A percentile compares a stretch with the other conserved stretches of the same genome.
Conservation (phyloP, 2,329 filamentous ascomycete species). For the Xylariales sp. region DNA sequence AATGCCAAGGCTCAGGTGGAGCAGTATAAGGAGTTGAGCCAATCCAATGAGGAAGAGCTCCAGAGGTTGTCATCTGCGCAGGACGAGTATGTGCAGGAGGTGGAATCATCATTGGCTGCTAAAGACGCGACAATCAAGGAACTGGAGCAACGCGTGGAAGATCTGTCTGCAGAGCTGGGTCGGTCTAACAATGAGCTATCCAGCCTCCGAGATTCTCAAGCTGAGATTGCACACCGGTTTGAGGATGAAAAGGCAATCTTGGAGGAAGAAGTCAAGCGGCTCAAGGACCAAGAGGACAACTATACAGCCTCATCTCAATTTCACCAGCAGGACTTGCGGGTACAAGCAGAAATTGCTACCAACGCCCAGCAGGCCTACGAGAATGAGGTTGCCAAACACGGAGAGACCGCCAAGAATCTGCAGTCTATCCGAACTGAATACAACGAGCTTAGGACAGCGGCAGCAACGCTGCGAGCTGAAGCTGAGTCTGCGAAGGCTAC, state of each 20-base stretch:
- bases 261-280: conserved; percentile 71
- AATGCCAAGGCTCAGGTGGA: conserved; percentile 77
- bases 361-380: conserved; percentile 96
- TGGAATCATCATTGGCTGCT: conserved; percentile 68
- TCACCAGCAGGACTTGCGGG: conserved; percentile 86
- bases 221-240: conserved; percentile 64
- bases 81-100: conserved; percentile 84
- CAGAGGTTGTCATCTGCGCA: conserved; percentile 74
- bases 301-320: conserved; percentile 76
- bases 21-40: conserved; percentile 84
- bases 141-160: conserved; percentile 77
- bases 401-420: conserved; percentile 83
- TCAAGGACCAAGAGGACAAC: conserved; percentile 81
- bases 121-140: conserved; percentile 79
- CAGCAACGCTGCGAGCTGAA: conserved; percentile 71
- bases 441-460: conserved; percentile 76
- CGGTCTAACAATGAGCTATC: conserved; percentile 80
- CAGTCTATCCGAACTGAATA: conserved; percentile 75
- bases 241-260: conserved; percentile 80
- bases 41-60: conserved; percentile 81
- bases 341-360: conserved; percentile 88
- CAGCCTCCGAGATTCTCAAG: conserved; percentile 72
- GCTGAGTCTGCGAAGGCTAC: conserved; percentile 80
- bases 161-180: conserved; percentile 76
- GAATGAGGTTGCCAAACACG: conserved; percentile 88